Conservation (phyloP, 768 basidiomycete species). For the Botryobasidium botryosum region DNA sequence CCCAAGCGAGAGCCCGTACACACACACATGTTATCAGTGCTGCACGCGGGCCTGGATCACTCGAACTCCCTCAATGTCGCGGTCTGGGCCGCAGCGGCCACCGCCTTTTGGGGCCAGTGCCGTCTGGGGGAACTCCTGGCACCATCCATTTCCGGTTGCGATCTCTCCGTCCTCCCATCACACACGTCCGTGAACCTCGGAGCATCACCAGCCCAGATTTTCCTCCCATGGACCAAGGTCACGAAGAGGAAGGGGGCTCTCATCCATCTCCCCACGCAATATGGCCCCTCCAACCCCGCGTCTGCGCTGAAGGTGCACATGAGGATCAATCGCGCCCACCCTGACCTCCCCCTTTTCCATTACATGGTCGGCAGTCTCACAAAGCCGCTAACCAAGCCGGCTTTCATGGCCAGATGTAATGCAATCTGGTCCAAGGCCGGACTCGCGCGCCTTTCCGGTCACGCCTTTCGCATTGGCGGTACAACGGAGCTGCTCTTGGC, state of each 20-base stretch:
- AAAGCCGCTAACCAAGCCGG: background rate
- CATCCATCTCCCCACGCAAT: no score
- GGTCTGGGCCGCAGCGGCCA: background rate
- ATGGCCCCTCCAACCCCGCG: no score
- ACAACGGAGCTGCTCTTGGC: conserved; percentile 8
- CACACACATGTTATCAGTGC: background rate
- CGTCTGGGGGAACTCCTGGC: background rate
- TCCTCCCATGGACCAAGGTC: background rate
- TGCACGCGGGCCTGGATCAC: background rate
- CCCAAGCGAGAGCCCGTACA: background rate
- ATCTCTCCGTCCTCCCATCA: no score
- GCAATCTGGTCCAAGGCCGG: conserved; percentile 1
- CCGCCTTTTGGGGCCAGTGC: background rate
- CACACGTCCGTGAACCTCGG: no score
- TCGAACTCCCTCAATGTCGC: background rate
- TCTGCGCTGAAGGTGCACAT: no score
- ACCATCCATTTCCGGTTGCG: no score
- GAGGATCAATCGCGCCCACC: no score
- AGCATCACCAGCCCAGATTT: no score
- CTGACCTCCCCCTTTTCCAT: no score
- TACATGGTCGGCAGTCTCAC: no score
- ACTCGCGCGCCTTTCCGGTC: background rate
- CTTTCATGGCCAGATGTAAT: conserved; percentile 6
- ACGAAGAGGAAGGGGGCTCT: background rate
- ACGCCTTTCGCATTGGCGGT: conserved; percentile 13